These are phyloP conservation scores for Globisporangium mamillatum DNA, from an alignment of 352 stramenopile species.

Conservation along the genomic window DNA sequence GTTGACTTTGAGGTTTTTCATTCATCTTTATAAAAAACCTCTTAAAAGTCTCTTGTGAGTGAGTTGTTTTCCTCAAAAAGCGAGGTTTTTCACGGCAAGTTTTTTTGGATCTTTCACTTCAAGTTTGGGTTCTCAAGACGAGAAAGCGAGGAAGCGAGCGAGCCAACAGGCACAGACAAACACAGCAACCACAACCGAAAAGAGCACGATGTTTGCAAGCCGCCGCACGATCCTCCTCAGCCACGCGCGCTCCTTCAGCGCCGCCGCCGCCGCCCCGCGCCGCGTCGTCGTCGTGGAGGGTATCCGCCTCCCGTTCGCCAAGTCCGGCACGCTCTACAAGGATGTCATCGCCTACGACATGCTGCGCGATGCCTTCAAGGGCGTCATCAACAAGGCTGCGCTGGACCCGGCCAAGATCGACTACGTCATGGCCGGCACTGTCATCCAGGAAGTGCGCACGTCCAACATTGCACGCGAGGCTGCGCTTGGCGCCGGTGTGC, in stretches of 20 bases:
- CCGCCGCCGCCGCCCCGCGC: constrained; percentile 31
- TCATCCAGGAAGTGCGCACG: constrained; percentile 97
- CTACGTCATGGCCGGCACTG: constrained; percentile 96
- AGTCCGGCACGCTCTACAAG: constrained; percentile 96
- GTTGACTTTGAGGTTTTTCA: not conserved
- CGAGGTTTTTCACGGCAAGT: constrained; percentile 5
- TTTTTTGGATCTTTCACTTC: constrained; percentile 8
- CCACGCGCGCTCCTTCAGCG: constrained; percentile 41
- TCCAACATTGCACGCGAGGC: constrained; percentile 97
- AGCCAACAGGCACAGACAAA: not conserved
- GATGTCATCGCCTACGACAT: constrained; percentile 10
- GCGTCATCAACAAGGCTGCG: constrained; percentile 94
- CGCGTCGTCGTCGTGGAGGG: constrained; percentile 94
- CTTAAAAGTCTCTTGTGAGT: no score
- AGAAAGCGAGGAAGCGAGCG: not conserved
- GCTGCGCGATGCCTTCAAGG: constrained; percentile 89
- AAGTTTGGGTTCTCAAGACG: not conserved
- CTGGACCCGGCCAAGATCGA: constrained; percentile 95
- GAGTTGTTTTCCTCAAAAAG: not conserved
- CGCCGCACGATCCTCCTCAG: constrained; percentile 27
- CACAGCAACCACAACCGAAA: constrained; percentile 6
- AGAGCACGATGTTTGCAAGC: constrained; percentile 27
- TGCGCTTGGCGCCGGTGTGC: constrained; percentile 95
- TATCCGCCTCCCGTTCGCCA: constrained; percentile 94
- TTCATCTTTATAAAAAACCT: not conserved